These are phyloP conservation scores for Noccaea bulbosa DNA, from an alignment of 345 rosid species.

Conservation along the genomic window DNA sequence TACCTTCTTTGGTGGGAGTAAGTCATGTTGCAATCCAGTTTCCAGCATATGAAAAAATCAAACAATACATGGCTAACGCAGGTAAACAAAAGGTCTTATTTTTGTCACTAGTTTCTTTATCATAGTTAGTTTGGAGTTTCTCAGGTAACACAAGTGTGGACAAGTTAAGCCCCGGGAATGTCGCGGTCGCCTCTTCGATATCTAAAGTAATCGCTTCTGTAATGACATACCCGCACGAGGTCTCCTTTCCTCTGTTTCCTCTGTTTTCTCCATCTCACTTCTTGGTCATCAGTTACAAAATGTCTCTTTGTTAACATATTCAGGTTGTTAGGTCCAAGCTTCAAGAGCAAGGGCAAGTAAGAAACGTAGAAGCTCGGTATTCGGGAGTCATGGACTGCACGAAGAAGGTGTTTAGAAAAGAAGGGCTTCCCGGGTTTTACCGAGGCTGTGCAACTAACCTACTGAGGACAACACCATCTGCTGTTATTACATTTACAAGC, in stretches of 20 bases:
- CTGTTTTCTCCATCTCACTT: neutral
- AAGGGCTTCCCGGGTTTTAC: constrained; percentile 75
- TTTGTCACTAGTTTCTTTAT: constrained; percentile 37
- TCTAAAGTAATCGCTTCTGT: constrained; percentile 86
- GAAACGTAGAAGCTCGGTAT: constrained; percentile 56
- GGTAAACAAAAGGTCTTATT: constrained; percentile 46
- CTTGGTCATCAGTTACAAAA: neutral
- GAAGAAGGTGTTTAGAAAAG: constrained; percentile 69
- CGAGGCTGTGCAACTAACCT: constrained; percentile 90
- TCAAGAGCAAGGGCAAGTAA: constrained; percentile 88
- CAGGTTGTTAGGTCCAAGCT: constrained; percentile 91
- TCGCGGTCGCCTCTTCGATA: constrained; percentile 84
- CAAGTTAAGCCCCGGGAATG: constrained; percentile 58
- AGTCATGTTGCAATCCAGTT: constrained; percentile 97
- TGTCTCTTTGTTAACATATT: constrained; percentile 21
- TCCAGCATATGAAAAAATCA: constrained; percentile 91
- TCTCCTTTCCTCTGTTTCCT: constrained; percentile 33
- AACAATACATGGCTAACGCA: constrained; percentile 68
- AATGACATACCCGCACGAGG: constrained; percentile 95
- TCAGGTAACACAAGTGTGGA: constrained; percentile 68
- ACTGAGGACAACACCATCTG: constrained; percentile 83
- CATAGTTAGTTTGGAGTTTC: constrained; percentile 30
- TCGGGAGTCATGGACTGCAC: constrained; percentile 74
- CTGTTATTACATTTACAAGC: constrained; percentile 80
- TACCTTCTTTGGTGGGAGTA: constrained; percentile 91